Evolutionary conservation across 192 early-diverging fungal genomes (phyloP).

Genomic region (Mortierella hygrophila): DNA sequence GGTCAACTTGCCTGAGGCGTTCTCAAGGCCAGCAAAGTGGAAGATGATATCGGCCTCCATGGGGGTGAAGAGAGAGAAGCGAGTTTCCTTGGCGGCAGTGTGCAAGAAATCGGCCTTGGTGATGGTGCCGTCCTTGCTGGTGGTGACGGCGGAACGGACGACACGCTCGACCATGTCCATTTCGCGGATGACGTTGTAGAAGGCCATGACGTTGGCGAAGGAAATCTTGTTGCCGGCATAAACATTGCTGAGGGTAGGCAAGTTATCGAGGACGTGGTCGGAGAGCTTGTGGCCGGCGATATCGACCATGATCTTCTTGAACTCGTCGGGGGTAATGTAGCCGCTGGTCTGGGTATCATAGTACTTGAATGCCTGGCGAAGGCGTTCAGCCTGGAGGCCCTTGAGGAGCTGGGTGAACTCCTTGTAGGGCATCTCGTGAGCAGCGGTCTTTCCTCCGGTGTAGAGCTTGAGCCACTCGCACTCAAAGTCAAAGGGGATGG

Average conservation of each 20-base stretch:
- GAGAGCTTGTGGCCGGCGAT: conserved; percentile 76
- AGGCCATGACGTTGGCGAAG: conserved; percentile 73
- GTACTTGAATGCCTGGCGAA: conserved; percentile 78
- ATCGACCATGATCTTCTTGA: conserved; percentile 72
- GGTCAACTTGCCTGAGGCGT: conserved; percentile 59
- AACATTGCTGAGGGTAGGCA: conserved; percentile 70
- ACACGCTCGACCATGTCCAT: conserved; percentile 79
- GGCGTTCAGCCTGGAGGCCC: conserved; percentile 75
- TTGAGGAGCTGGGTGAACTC: conserved; percentile 81
- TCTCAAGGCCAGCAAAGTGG: conserved; percentile 72
- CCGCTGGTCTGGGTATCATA: conserved; percentile 76
- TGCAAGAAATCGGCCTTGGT: conserved; percentile 75
- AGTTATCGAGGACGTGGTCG: conserved; percentile 70
- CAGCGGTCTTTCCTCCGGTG: conserved; percentile 66
- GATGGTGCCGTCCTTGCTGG: conserved; percentile 64
- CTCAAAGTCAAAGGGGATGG: conserved; percentile 77
- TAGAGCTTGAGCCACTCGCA: conserved; percentile 81
- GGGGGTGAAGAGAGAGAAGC: conserved; percentile 74
- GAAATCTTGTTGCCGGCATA: conserved; percentile 72
- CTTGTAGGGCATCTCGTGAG: conserved; percentile 73
- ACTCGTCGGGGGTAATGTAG: conserved; percentile 69
- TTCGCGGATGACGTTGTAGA: conserved; percentile 71
- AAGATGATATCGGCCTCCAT: conserved; percentile 83
- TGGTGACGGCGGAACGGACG: conserved; percentile 63
- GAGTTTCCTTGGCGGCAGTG: conserved; percentile 64